These are phyloP conservation scores for Neurospora africana DNA, from an alignment of 495 filamentous ascomycete species.

Conservation along the genomic window DNA sequence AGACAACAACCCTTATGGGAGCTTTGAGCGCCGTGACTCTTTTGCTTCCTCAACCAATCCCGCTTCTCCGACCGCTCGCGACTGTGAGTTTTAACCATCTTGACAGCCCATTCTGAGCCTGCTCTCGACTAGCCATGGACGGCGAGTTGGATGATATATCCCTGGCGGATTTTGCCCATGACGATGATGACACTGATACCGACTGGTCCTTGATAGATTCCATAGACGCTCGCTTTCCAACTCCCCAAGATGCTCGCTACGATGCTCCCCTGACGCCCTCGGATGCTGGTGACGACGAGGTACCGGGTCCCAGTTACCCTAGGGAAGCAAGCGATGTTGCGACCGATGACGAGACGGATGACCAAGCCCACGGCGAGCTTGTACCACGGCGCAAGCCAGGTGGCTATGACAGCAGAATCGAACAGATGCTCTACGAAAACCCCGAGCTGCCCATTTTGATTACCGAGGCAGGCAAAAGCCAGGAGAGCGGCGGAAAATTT, in stretches of 20 bases:
- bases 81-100: conserved; percentile 28
- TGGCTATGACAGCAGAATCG: conserved; percentile 87
- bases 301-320: conserved; percentile 17
- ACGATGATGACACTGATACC: conserved; percentile 20
- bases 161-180: conserved; percentile 2
- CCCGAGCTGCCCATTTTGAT: conserved; percentile 83
- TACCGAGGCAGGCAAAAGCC: conserved; percentile 87
- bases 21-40: conserved; percentile 75
- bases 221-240: neutral
- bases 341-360: conserved; percentile 43
- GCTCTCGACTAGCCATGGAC: neutral
- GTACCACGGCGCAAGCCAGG: conserved; percentile 59
- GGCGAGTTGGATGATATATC: conserved; percentile 17
- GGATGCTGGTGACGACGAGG: conserved; percentile 31
- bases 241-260: conserved; percentile 19
- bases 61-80: conserved; percentile 46
- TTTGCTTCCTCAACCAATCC: conserved; percentile 60
- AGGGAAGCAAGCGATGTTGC: conserved; percentile 20
- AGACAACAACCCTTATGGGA: conserved; percentile 81
- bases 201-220: conserved; percentile 34
- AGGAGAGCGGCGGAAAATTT: conserved; percentile 75
- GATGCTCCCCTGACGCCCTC: conserved; percentile 35
- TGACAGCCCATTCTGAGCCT: neutral
- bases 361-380: conserved; percentile 39
- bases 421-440: conserved; percentile 93